Base-by-base conservation (phyloP, 805 yeast genomes). In the Zygosaccharomyces rouxii region DNA sequence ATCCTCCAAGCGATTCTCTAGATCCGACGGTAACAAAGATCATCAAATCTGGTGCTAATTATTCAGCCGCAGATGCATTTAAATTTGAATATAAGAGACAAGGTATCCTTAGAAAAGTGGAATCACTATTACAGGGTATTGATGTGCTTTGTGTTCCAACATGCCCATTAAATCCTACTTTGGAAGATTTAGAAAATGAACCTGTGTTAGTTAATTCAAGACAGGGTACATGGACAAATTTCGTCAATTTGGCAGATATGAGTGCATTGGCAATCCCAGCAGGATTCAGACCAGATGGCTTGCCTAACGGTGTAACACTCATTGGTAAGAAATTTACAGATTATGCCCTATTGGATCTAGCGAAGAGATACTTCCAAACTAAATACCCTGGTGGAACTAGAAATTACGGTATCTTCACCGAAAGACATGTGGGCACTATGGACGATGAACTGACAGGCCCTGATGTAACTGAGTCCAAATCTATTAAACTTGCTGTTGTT, bases 181-280 rank as follows among this genome's bases (percentile, higher is more conserved):
- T 90, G 44, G 81, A 74, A 40, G 81, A 85, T 50, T 80, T 92
- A 22, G 79, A 73, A 51, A 70, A 74, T 6, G 96, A 90, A 64
- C 98, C 98, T 3, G 74, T 94, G 26, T 67, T 73, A 40, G 80
- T 89, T 59, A 92, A 92, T 73, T 87, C 97, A 5, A 75, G 76
- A 62, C 99, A 94, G 71, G 99, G 99, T 28, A 89, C 97, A n/a
- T 92, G 96, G 84, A 92, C 98, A 26, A 92, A 92, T 71, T 94
- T 94, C 66, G 97, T 88, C 59, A 92, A 94, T 67, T 77, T 92
- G 64, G 96, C 97, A 3, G 98, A 92, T 63, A 69, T 90, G 73
- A 84, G 95, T 31, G 98, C 96, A 1, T 73, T 92, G 58, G 89
- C 98, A 0, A 76, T 92, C 47, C 98, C 99, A 22, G 86, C 84